Conservation (phyloP, 495 filamentous ascomycete species). For the Trichoderma virens region DNA sequence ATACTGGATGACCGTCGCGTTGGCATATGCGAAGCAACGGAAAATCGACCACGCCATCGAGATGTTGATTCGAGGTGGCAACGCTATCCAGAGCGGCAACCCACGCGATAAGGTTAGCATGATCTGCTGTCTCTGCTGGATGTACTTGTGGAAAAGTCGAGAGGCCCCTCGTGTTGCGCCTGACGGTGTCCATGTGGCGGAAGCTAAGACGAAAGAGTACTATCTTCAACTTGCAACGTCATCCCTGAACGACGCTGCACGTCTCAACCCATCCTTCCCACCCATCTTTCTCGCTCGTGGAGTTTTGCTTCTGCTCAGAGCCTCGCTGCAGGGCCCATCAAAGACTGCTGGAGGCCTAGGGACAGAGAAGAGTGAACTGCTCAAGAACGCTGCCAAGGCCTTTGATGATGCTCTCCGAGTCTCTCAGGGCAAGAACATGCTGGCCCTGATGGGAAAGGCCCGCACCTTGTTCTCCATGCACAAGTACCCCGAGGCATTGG, state of each 20-base stretch:
- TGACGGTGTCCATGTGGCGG: constrained; percentile 51
- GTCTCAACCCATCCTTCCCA: constrained; percentile 85
- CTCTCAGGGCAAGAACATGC: constrained; percentile 77
- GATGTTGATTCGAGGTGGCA: constrained; percentile 76
- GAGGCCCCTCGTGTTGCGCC: constrained; percentile 73
- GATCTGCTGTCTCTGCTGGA: constrained; percentile 79
- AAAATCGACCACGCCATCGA: constrained; percentile 92
- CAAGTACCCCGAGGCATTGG: constrained; percentile 71
- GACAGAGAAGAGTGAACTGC: constrained; percentile 67
- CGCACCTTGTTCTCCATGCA: constrained; percentile 76
- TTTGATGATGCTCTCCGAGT: constrained; percentile 87
- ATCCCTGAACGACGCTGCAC: constrained; percentile 84
- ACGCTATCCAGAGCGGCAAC: constrained; percentile 58
- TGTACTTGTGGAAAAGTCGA: constrained; percentile 85
- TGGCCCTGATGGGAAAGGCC: constrained; percentile 82
- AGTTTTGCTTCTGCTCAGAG: constrained; percentile 77
- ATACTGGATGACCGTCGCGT: constrained; percentile 91
- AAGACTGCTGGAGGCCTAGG: constrained; percentile 57
- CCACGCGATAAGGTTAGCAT: constrained; percentile 81
- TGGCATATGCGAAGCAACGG: constrained; percentile 94
- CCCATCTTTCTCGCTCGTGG: constrained; percentile 88
- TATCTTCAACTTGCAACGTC: constrained; percentile 87
- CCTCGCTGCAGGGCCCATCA: constrained; percentile 73
- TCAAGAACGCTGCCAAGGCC: constrained; percentile 76
- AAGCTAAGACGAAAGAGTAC: constrained; percentile 81